These are phyloP conservation scores for Peniophora sp. DNA, from an alignment of 1,284 basidiomycete species.

Conservation along the genomic window DNA sequence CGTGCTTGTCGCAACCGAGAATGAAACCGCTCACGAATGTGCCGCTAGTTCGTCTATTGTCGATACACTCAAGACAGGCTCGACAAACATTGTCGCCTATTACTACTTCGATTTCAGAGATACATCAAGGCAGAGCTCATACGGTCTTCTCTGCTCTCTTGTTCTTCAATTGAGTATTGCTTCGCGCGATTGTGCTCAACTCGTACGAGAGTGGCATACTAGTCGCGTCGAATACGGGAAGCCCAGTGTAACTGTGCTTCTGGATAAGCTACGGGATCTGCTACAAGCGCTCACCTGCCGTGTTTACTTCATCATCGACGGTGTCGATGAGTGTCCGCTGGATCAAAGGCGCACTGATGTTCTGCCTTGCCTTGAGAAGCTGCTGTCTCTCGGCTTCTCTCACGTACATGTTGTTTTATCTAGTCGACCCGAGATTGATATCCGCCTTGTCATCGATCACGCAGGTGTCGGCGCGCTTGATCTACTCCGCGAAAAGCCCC, in stretches of 20 bases:
- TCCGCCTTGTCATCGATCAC: background rate
- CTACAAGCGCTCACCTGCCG: background rate
- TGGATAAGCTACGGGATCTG: background rate
- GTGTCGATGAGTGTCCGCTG: conserved; percentile 1
- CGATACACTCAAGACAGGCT: background rate
- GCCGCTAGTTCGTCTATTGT: conserved; percentile 1
- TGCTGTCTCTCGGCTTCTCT: background rate
- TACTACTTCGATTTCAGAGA: conserved; percentile 4
- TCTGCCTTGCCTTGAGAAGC: background rate
- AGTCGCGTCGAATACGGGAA: background rate
- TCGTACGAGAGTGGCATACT: too few species aligned
- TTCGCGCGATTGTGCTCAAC: too few species aligned
- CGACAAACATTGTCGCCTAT: conserved; percentile 1
- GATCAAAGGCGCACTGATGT: background rate
- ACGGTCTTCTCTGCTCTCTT: conserved; percentile 1
- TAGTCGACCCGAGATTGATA: conserved; percentile 1
- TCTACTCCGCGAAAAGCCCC: background rate
- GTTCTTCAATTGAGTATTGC: background rate
- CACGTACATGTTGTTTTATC: background rate
- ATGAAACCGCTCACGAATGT: background rate
- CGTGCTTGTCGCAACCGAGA: background rate
- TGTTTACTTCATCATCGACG: background rate
- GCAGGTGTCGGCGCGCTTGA: background rate
- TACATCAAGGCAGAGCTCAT: background rate
- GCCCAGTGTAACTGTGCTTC: background rate